These are phyloP conservation scores for Botrytis paeoniae DNA, from an alignment of 2,329 filamentous ascomycete genomes.

Conservation along the genomic window DNA sequence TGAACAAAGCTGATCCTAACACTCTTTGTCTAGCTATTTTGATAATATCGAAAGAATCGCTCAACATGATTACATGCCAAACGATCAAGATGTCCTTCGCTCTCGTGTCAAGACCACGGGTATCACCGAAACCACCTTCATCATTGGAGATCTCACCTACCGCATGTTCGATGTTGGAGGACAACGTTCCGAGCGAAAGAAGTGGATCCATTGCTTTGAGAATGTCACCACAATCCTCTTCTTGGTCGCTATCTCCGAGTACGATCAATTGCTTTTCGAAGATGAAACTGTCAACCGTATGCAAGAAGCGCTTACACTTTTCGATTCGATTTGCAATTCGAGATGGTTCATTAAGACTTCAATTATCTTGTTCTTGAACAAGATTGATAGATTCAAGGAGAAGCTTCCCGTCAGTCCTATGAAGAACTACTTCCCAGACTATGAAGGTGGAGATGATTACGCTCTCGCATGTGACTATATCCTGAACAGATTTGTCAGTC, in stretches of 20 bases:
- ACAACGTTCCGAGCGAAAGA: slow-evolving; percentile 72
- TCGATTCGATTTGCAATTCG: slow-evolving; percentile 85
- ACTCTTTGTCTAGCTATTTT: slow-evolving; percentile 65
- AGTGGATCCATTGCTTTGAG: slow-evolving; percentile 78
- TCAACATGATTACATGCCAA: slow-evolving; percentile 75
- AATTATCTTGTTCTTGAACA: slow-evolving; percentile 86
- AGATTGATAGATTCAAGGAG: slow-evolving; percentile 86
- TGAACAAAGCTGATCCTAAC: not conserved
- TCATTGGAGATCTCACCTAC: slow-evolving; percentile 88
- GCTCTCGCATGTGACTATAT: slow-evolving; percentile 97
- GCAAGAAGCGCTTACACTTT: slow-evolving; percentile 83
- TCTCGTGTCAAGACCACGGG: slow-evolving; percentile 90
- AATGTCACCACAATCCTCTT: slow-evolving; percentile 86
- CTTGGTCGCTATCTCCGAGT: slow-evolving; percentile 91
- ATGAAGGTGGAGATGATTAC: slow-evolving; percentile 95
- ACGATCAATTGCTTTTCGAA: slow-evolving; percentile 94
- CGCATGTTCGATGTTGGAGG: slow-evolving; percentile 84
- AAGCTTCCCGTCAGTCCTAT: slow-evolving; percentile 81
- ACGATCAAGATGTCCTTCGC: slow-evolving; percentile 91
- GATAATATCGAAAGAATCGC: slow-evolving; percentile 74
- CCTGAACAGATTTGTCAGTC: slow-evolving; percentile 93
- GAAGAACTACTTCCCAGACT: slow-evolving; percentile 86
- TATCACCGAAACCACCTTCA: slow-evolving; percentile 93
- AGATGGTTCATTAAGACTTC: slow-evolving; percentile 89
- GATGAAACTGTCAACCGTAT: slow-evolving; percentile 96